Conservation (phyloP, 2,329 filamentous ascomycete genomes). For the Penicillium frequentans region DNA sequence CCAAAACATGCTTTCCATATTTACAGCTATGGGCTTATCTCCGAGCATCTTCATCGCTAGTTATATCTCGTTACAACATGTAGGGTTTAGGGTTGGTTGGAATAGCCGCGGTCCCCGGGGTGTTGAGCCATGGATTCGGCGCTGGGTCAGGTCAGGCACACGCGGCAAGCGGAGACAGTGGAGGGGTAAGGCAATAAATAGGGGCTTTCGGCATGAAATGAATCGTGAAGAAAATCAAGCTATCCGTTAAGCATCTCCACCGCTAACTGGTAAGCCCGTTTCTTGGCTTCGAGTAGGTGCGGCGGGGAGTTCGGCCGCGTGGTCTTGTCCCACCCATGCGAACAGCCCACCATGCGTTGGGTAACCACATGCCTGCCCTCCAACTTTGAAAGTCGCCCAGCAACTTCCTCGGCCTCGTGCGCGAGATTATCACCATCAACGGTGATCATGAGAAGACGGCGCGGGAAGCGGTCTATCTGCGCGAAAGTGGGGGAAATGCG, state of each 20-base stretch:
- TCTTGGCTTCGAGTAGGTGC: conserved; percentile 23
- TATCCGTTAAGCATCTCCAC: conserved; percentile 30
- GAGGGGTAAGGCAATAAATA: neutral
- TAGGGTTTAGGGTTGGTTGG: conserved; percentile 28
- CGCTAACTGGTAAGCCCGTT: conserved; percentile 36
- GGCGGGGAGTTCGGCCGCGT: conserved; percentile 27
- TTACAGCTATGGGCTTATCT: neutral
- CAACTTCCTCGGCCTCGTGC: conserved; percentile 31
- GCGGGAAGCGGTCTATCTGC: conserved; percentile 26
- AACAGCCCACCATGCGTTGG: conserved; percentile 36
- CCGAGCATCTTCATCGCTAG: neutral
- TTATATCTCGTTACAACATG: neutral
- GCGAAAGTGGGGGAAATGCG: conserved; percentile 34
- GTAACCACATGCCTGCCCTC: conserved; percentile 25
- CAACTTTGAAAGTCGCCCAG: conserved; percentile 20
- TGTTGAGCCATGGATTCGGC: conserved; percentile 9
- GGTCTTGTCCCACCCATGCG: conserved; percentile 44
- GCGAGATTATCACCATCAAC: conserved; percentile 31
- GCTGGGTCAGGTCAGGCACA: conserved; percentile 17
- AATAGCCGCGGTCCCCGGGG: conserved; percentile 4
- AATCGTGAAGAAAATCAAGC: neutral
- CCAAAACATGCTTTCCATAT: neutral
- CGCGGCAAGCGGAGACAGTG: neutral
- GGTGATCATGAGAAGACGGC: conserved; percentile 32
- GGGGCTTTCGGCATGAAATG: neutral